Evolutionary conservation across 164 flowering plant species (phyloP), one percentile per base, ranked within the genome.

Genomic region (Magnolia kwangsiensis): DNA sequence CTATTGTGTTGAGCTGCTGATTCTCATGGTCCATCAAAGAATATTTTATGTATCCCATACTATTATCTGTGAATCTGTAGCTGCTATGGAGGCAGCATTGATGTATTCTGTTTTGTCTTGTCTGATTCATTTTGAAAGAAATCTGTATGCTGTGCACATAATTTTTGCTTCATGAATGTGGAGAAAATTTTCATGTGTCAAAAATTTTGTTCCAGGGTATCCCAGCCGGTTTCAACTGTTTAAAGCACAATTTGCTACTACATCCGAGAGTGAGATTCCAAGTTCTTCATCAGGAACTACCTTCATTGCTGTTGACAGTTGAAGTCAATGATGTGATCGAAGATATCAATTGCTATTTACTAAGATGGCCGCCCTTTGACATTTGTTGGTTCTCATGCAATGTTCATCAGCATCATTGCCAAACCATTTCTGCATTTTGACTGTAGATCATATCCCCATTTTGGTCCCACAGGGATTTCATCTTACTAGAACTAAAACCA

Each of bases 201-300:
- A 65, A 65, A 65, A 65, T 20, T 20, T 65, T 65, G 68, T 65
- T 65, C 68, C 68, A 65, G 68, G 68, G 68, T 65, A 65, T 13
- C 37, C 27, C 24, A 13, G 16, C 11, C 9, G 68, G 21, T 24
- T 65, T 10, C 68, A 65, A n/a, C 21, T 65, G 24, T 65, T 65
- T 24, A 65, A 24, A 65, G 68, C 68, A 65, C 68, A 65, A 20
- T 29, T 65, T 9, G 68, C 29, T 65, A 65, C 21, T 23, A 20
- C 24, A 20, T 65, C 24, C 21, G 29, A 65, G 68, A 29, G 27
- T 21, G 68, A 65, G 24, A 29, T 65, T 65, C 68, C 68, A 65
- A 65, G 27, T 23, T 65, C 68, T n/a, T 20, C 27, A 65, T 65
- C 13, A 65, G 68, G 68, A 65, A 11, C 24, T 65, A 23, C 68